Conservation (phyloP, 495 filamentous ascomycete genomes). For the Haplographium delicatum region DNA sequence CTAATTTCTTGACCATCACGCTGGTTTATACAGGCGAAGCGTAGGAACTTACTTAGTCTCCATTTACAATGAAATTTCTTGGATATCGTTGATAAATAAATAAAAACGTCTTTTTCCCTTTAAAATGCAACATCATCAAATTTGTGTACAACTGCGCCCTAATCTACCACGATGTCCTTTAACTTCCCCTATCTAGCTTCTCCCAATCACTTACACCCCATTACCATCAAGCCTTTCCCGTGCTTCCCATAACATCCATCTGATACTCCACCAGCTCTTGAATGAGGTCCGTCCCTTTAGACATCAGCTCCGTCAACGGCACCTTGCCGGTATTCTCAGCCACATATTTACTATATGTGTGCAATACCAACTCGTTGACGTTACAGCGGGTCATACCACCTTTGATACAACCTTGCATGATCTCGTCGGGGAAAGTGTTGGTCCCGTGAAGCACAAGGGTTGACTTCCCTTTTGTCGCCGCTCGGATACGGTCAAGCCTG, state of each 20-base stretch:
- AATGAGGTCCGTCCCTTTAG: conserved; percentile 67
- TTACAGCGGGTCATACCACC: conserved; percentile 73
- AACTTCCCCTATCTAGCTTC: too few species aligned
- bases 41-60: too few species aligned
- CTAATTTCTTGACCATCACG: too few species aligned
- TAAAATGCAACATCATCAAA: too few species aligned
- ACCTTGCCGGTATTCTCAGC: conserved; percentile 60
- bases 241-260: conserved; percentile 60
- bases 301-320: conserved; percentile 64
- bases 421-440: conserved; percentile 65
- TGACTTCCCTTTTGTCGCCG: conserved; percentile 56
- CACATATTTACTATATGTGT: conserved; percentile 59
- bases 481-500: conserved; percentile 53
- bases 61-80: too few species aligned
- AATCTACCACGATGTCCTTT: too few species aligned
- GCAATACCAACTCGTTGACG: conserved; percentile 79
- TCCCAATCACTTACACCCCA: neutral
- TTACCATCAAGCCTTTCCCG: conserved; percentile 19
- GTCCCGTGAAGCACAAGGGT: conserved; percentile 73
- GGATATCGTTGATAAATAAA: too few species aligned
- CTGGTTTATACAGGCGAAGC: too few species aligned
- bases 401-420: conserved; percentile 62
- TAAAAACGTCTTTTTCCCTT: too few species aligned
- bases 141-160: too few species aligned
- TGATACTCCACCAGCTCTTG: conserved; percentile 69